A percentile compares a stretch with the other conserved stretches of the same genome.
Evolutionary conservation across 2,329 filamentous ascomycete species (phyloP).

Genomic region (Aspergillus candidus): DNA sequence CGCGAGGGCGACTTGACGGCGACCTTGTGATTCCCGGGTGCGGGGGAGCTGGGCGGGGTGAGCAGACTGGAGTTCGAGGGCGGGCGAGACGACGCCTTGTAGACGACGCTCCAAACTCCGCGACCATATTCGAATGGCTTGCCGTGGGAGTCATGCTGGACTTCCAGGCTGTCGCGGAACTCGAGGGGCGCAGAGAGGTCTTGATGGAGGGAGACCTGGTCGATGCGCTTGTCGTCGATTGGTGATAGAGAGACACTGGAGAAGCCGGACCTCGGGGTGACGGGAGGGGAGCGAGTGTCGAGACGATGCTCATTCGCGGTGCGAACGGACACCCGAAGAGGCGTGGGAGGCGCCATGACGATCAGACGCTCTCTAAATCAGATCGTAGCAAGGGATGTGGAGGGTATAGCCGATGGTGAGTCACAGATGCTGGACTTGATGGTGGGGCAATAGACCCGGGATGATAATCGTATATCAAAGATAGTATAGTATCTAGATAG

Average conservation of each 20-base stretch:
- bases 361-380: background rate
- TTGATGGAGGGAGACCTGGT: conserved; percentile 1
- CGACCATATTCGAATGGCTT: conserved; percentile 36
- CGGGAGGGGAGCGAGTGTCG: conserved; percentile 21
- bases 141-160: conserved; percentile 23
- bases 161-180: conserved; percentile 31
- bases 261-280: conserved; percentile 14
- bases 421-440: too few relatives aligned
- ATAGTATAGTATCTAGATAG: background rate
- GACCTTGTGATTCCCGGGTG: conserved; percentile 26
- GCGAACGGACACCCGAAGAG: conserved; percentile 24
- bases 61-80: conserved; percentile 8
- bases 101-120: conserved; percentile 45
- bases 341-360: conserved; percentile 13
- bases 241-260: conserved; percentile 5
- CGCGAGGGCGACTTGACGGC: conserved; percentile 42
- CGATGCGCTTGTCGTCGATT: conserved; percentile 2
- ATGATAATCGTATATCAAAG: too few relatives aligned
- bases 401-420: background rate
- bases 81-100: conserved; percentile 32
- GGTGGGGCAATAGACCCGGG: background rate
- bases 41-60: conserved; percentile 35
- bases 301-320: conserved; percentile 15
- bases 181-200: conserved; percentile 15
- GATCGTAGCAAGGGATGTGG: too few relatives aligned